These are phyloP conservation scores for Sporothrix protearum DNA, from an alignment of 2,329 filamentous ascomycete species.

Conservation along the genomic window DNA sequence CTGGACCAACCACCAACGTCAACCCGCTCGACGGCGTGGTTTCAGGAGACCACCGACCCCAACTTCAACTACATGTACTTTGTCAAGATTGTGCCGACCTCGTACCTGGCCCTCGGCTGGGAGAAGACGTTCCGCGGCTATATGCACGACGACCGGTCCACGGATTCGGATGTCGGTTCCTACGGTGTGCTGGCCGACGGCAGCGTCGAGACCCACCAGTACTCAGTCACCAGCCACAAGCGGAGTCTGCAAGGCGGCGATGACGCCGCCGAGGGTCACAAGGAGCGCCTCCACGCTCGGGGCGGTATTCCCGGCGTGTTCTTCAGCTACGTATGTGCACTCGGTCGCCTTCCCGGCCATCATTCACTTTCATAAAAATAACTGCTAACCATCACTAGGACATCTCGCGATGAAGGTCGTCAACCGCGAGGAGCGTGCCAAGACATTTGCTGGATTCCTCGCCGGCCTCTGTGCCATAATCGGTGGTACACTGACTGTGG, in stretches of 20 bases:
- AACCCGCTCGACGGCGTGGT: conserved; percentile 82
- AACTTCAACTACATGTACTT: conserved; percentile 99
- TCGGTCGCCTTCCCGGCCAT: no score
- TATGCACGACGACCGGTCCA: conserved; percentile 35
- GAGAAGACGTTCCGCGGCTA: conserved; percentile 53
- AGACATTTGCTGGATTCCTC: conserved; percentile 87
- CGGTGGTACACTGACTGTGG: conserved; percentile 91
- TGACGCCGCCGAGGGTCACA: conserved; percentile 82
- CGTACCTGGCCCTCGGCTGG: conserved; percentile 90
- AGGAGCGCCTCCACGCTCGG: conserved; percentile 82
- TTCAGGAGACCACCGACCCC: conserved; percentile 73
- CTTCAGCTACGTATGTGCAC: conserved; percentile 91
- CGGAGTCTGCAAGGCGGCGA: conserved; percentile 79
- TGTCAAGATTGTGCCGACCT: conserved; percentile 94
- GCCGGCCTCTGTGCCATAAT: conserved; percentile 93
- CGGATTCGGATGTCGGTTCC: conserved; percentile 60
- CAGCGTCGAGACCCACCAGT: conserved; percentile 95
- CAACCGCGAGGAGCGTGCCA: conserved; percentile 85
- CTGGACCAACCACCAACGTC: conserved; percentile 88
- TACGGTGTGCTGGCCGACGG: conserved; percentile 66
- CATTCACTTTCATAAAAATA: background rate
- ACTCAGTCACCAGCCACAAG: conserved; percentile 96
- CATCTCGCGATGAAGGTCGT: conserved; percentile 99
- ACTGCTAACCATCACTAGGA: conserved; percentile 54
- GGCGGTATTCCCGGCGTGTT: conserved; percentile 97